Evolutionary conservation across 2,329 filamentous ascomycete species (phyloP), one percentile per base, ranked within the genome.

Genomic region (Fusarium verrucosum): DNA sequence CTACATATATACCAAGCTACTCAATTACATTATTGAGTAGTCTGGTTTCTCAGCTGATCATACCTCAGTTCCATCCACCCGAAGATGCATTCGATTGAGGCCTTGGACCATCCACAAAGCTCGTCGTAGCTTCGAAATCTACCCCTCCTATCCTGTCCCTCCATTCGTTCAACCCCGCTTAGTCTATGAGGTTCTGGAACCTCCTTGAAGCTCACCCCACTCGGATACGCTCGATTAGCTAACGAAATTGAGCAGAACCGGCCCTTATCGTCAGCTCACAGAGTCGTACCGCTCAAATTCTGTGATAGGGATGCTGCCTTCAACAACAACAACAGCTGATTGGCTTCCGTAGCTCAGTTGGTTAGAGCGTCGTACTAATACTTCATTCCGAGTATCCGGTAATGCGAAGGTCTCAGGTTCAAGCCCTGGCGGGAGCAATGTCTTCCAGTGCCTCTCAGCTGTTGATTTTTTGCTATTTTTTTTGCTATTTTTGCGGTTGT

Each of bases 291-390:
- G n/a, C n/a, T n/a, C n/a, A n/a, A n/a, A n/a, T n/a, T n/a, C n/a
- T n/a, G n/a, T n/a, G n/a, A n/a, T n/a, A 36, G 25, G 8, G 10
- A 2, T 0, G 3, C 0, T 0, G 1, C 2, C 10, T 13, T 11
- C 35, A 67, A 45, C 33, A 44, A 53, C 35, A 67, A 45, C 33
- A 44, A 53, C 55, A 69, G 56, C 28, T 66, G 56, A 58, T 61
- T 50, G 58, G 69, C 69, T 71, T 70, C 69, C 69, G 55, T 71
- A 71, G 69, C 69, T 71, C 69, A 71, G 69, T 71, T 71, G 69
- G 69, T 70, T 70, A 70, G 69, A 71, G 69, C 69, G 65, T 71
- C 69, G 67, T 70, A 69, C 66, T 71, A 71, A 70, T 71, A 71
- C 56, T 67, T 69, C 41, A 49, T 19, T n/a, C 50, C 37, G 50